phyloP scores from a whole-genome alignment of 164 flowering plant genomes.

The Cinnamomum chago region DNA sequence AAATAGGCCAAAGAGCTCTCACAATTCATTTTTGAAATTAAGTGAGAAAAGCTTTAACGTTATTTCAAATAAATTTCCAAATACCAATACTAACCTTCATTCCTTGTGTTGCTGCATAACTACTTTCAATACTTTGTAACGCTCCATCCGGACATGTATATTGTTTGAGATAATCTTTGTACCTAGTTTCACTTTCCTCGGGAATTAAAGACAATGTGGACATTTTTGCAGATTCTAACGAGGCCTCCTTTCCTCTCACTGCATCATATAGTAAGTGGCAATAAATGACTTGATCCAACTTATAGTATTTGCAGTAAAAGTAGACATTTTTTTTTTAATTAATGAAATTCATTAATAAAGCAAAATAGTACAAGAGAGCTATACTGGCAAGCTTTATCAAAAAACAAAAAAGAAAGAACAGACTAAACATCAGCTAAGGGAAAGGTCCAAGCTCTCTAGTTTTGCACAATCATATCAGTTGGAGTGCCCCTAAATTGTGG shows the following conservation, averaged over 20 bases:
- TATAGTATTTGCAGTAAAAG: background rate
- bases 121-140: slow-evolving; percentile 24
- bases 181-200: slow-evolving; percentile 31
- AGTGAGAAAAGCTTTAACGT: background rate
- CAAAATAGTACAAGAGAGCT: too few species aligned
- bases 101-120: slow-evolving; percentile 23
- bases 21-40: background rate
- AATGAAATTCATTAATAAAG: too few species aligned
- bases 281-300: background rate
- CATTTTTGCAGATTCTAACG: slow-evolving; percentile 32
- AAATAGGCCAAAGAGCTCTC: background rate
- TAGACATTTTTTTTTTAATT: background rate
- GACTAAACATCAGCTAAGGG: too few species aligned
- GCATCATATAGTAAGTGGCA: slow-evolving; percentile 12
- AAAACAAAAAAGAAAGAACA: background rate
- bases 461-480: too few species aligned
- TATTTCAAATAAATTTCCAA: background rate
- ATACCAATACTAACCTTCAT: slow-evolving; percentile 30
- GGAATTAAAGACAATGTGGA: slow-evolving; percentile 30
- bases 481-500: too few species aligned
- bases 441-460: too few species aligned
- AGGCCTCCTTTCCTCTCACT: slow-evolving; percentile 49
- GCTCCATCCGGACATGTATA: slow-evolving; percentile 24
- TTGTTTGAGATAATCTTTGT: slow-evolving; percentile 27
- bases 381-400: too few species aligned